These are phyloP conservation scores for Pisolithus orientalis DNA, from an alignment of 768 basidiomycete genomes.

Conservation along the genomic window DNA sequence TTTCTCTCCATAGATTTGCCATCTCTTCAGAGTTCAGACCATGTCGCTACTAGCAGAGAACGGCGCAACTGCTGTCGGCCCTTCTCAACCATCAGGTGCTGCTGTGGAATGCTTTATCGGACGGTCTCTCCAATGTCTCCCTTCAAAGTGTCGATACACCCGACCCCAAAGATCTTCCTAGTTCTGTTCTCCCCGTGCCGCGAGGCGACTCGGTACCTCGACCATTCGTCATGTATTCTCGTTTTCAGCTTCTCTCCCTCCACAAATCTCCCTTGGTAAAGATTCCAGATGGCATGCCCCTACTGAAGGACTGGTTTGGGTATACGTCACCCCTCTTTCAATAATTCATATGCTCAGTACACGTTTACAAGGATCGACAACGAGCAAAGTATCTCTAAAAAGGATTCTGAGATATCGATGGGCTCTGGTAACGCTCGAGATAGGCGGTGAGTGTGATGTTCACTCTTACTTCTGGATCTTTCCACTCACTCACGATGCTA, in stretches of 20 bases:
- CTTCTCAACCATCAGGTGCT: constrained; percentile 6
- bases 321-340: constrained; percentile 31
- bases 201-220: constrained; percentile 23
- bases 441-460: constrained; percentile 45
- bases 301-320: constrained; percentile 87
- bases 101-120: constrained; percentile 25
- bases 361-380: constrained; percentile 40
- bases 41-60: constrained; percentile 29
- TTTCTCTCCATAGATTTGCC: constrained; percentile 1
- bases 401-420: constrained; percentile 55
- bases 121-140: constrained; percentile 28
- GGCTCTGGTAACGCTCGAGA: constrained; percentile 52
- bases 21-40: constrained; percentile 16
- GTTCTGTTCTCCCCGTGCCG: constrained; percentile 8
- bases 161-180: constrained; percentile 11
- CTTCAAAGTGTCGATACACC: constrained; percentile 15
- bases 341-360: constrained; percentile 17
- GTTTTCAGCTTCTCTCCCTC: constrained; percentile 60
- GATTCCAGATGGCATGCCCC: constrained; percentile 70
- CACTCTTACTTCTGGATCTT: neutral
- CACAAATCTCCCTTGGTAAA: constrained; percentile 72
- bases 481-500: constrained; percentile 7
- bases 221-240: constrained; percentile 62
- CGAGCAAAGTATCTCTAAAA: constrained; percentile 36
- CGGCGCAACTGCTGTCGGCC: constrained; percentile 1